phyloP scores from a whole-genome alignment of 2,329 filamentous ascomycete genomes.

The Colletotrichum ledebouriae region DNA sequence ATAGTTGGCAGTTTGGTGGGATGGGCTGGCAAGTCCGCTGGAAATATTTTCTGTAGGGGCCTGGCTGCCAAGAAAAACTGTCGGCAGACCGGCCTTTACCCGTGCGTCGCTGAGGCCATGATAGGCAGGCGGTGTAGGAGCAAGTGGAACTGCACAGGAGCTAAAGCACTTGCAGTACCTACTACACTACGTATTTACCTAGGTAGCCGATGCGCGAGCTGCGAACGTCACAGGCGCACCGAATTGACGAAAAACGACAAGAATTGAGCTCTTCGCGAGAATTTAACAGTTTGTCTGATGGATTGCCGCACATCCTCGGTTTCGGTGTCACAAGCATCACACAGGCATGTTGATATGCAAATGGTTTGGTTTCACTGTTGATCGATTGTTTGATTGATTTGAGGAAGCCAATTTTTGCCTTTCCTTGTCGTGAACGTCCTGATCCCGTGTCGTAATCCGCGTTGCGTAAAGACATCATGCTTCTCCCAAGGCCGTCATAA shows the following conservation, averaged over 20 bases:
- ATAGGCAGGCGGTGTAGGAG: constrained; percentile 30
- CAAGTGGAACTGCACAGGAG: not conserved
- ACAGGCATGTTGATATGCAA: not conserved
- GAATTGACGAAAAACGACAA: not conserved
- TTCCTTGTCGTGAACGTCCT: constrained; percentile 37
- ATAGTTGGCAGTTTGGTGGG: constrained; percentile 28
- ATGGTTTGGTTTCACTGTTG: constrained; percentile 30
- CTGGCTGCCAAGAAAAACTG: constrained; percentile 29
- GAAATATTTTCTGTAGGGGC: constrained; percentile 44
- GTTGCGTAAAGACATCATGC: constrained; percentile 37
- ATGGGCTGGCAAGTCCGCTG: constrained; percentile 11
- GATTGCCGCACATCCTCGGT: not conserved
- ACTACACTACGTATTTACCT: too few species aligned
- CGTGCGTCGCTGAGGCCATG: not conserved
- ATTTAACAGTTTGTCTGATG: not conserved
- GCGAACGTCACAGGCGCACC: constrained; percentile 29
- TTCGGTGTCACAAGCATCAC: not conserved
- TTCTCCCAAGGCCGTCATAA: constrained; percentile 33
- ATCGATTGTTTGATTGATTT: constrained; percentile 29
- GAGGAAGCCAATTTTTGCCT: constrained; percentile 31
- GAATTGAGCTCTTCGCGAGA: constrained; percentile 3
- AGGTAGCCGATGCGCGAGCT: constrained; percentile 12
- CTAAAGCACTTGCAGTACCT: not conserved
- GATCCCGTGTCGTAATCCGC: constrained; percentile 38
- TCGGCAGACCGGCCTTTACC: constrained; percentile 30